These are phyloP conservation scores for Paramecium primaurelia DNA, from an alignment of 73 alveolate genomes.

Conservation along the genomic window DNA sequence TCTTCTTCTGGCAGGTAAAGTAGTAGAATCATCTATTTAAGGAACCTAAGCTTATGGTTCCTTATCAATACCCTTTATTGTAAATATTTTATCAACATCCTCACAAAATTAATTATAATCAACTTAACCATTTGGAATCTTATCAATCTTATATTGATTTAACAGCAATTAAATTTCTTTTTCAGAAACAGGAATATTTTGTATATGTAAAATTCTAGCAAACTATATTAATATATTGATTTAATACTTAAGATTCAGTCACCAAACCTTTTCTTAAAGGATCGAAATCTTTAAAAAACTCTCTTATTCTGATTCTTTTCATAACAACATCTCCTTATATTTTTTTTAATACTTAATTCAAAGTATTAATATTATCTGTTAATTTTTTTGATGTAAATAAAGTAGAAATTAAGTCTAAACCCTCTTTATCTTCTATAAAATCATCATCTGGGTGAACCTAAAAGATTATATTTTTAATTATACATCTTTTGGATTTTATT, in stretches of 20 bases:
- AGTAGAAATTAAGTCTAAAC: slow-evolving; percentile 63
- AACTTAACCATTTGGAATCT: slow-evolving; percentile 69
- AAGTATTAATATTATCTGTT: slow-evolving; percentile 44
- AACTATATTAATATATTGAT: slow-evolving; percentile 56
- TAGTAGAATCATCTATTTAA: slow-evolving; percentile 65
- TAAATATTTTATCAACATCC: slow-evolving; percentile 75
- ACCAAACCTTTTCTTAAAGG: slow-evolving; percentile 87
- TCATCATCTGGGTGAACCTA: slow-evolving; percentile 54
- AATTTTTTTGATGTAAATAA: slow-evolving; percentile 56
- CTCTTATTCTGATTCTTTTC: slow-evolving; percentile 87
- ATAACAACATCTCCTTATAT: slow-evolving; percentile 82
- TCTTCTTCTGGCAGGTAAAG: slow-evolving; percentile 76
- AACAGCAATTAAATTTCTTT: slow-evolving; percentile 78
- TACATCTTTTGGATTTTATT: slow-evolving; percentile 46
- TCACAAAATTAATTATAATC: slow-evolving; percentile 79
- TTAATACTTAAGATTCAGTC: slow-evolving; percentile 52
- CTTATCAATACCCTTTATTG: slow-evolving; percentile 79
- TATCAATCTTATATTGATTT: slow-evolving; percentile 62
- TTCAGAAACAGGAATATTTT: slow-evolving; percentile 80
- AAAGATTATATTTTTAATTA: neutral
- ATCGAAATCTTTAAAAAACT: slow-evolving; percentile 90
- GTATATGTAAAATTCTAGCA: slow-evolving; percentile 79
- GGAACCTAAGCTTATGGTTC: slow-evolving; percentile 73
- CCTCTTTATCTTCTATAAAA: slow-evolving; percentile 55
- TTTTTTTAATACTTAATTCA: slow-evolving; percentile 81